phyloP scores from a whole-genome alignment of 768 basidiomycete genomes.

The Kwoniella dendrophila region DNA sequence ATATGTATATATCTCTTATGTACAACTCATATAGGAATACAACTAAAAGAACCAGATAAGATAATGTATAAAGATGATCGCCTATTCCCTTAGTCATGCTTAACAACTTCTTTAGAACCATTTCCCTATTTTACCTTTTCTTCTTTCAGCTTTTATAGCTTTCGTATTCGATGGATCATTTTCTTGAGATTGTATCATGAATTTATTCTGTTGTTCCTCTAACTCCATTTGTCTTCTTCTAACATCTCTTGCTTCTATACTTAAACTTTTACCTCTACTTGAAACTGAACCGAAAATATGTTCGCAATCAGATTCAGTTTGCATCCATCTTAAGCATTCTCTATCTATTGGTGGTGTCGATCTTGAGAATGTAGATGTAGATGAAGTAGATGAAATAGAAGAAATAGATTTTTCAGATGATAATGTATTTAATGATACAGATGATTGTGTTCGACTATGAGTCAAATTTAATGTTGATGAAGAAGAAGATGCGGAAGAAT shows the following conservation, averaged over 20 bases:
- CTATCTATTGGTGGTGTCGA: constrained; percentile 16
- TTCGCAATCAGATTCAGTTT: constrained; percentile 7
- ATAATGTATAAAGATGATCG: background rate
- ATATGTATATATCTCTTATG: too few relatives aligned
- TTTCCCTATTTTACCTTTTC: constrained; percentile 18
- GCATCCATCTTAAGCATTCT: constrained; percentile 28
- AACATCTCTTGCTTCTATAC: constrained; percentile 19
- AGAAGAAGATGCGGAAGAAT: background rate
- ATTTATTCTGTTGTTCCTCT: background rate
- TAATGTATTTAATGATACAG: constrained; percentile 13
- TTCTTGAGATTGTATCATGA: background rate
- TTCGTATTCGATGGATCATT: background rate
- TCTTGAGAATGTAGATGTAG: constrained; percentile 7
- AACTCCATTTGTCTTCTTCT: constrained; percentile 9
- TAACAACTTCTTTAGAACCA: constrained; percentile 14
- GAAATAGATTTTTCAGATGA: constrained; percentile 6
- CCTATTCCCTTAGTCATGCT: background rate
- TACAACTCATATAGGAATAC: too few relatives aligned
- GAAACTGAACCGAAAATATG: constrained; percentile 28
- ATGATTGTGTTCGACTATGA: constrained; percentile 9
- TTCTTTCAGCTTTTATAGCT: constrained; percentile 12
- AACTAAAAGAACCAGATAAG: too few relatives aligned
- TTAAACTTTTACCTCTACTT: constrained; percentile 4
- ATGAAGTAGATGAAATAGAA: constrained; percentile 15
- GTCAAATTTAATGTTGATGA: background rate